Evolutionary conservation across 2,329 filamentous ascomycete species (phyloP), one percentile per base, ranked within the genome.

Genomic region (Paraconiothyrium sp.): DNA sequence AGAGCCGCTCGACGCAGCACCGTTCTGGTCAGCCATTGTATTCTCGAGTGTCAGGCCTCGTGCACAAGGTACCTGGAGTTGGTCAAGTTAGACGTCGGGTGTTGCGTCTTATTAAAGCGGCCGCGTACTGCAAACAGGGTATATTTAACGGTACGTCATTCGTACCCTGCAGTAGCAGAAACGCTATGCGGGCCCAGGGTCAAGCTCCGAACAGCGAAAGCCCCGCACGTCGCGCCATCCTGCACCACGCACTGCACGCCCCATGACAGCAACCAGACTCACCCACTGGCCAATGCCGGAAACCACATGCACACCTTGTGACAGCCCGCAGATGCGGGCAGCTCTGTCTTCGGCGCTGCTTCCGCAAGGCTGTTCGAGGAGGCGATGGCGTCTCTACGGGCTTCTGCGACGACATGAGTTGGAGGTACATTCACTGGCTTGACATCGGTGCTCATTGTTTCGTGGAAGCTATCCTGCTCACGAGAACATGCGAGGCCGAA

Each of bases 1-100:
- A 20, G 37, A 32, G 20, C 59, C 62, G 46, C 57, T 57, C 27
- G 57, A 44, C 6, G 60, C 47, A 54, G 54, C 57, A 43, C 61
- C 61, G 59, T 66, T 66, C 54, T 41, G 39, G 9, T 66, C 64
- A 34, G 64, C 47, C 64, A 66, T 66, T 14, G 11, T 60, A 35
- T 24, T 20, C 37, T n/a, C n/a, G 20, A 6, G 14, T 16, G n/a
- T 20, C 16, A 4, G 20, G 37, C 2, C 16, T 34, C 14, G 32
- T 16, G 20, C 14, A 10, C 11, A 34, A 43, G 16, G 9, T 32
- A 35, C 10, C 8, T n/a, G n/a, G 22, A 46, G 13, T n/a, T 16
- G 22, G 27, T 32, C 39, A 47, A 39, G 41, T 34, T 7, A 20
- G 27, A n/a, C 16, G 32, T 10, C 37, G 54, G 35, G 43, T 44